These are phyloP conservation scores for Exidia glandulosa DNA, from an alignment of 768 basidiomycete genomes.

Conservation along the genomic window DNA sequence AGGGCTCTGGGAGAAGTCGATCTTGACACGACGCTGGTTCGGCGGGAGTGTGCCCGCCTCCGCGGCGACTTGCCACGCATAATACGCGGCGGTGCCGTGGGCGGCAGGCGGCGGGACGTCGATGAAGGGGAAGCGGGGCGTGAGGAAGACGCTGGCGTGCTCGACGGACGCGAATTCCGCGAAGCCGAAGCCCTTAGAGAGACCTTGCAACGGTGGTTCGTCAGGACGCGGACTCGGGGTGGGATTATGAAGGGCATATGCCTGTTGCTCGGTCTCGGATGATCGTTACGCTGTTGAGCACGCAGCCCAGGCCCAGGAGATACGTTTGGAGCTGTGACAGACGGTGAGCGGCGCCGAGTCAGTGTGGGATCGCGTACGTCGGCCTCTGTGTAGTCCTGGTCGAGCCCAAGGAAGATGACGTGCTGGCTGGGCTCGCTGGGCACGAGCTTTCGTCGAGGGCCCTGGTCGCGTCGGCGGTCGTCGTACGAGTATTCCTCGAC, in stretches of 20 bases:
- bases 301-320: constrained; percentile 60
- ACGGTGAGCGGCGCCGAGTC: constrained; percentile 14
- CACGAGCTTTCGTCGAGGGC: constrained; percentile 48
- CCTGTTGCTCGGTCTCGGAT: constrained; percentile 95
- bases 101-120: constrained; percentile 87
- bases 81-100: constrained; percentile 67
- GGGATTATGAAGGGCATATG: constrained; percentile 76
- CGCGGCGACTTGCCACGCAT: constrained; percentile 62
- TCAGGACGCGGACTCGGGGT: constrained; percentile 57
- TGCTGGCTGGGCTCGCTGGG: constrained; percentile 84
- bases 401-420: constrained; percentile 91
- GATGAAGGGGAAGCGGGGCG: constrained; percentile 82
- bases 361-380: constrained; percentile 50
- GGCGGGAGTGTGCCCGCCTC: constrained; percentile 50
- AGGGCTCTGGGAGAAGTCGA: constrained; percentile 88
- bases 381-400: constrained; percentile 84
- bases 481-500: constrained; percentile 31
- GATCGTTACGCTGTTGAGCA: constrained; percentile 81
- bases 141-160: constrained; percentile 84
- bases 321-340: constrained; percentile 60
- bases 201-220: constrained; percentile 64
- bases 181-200: constrained; percentile 94
- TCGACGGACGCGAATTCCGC: constrained; percentile 82
- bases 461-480: constrained; percentile 23
- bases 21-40: constrained; percentile 80